Percentiles rank a stretch among this genome's conserved stretches.
Conservation (phyloP, 1,284 basidiomycete genomes). For the Prillingera fragicola region DNA sequence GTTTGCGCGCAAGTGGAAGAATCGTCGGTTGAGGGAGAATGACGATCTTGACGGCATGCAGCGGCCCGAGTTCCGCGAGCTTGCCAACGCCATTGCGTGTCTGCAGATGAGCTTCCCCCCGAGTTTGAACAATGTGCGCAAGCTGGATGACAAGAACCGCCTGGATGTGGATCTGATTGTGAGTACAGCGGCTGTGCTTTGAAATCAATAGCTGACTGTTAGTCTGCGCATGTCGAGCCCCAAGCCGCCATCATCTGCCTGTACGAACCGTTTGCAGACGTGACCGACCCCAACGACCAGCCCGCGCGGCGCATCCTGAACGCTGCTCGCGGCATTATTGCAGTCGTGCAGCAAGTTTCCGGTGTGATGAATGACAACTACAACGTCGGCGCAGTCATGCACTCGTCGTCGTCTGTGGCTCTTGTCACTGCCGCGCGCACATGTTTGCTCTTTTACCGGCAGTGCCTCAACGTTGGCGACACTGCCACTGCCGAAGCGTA, state of each 20-base stretch:
- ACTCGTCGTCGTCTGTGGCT: conserved; percentile 37
- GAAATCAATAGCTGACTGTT: neutral
- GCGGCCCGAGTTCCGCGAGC: conserved; percentile 42
- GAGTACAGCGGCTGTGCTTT: conserved; percentile 9
- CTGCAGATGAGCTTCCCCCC: conserved; percentile 44
- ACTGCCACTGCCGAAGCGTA: conserved; percentile 23
- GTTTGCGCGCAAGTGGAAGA: conserved; percentile 43
- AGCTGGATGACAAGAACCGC: conserved; percentile 19
- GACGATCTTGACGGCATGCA: conserved; percentile 44
- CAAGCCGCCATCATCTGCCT: conserved; percentile 42
- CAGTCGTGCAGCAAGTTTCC: conserved; percentile 38
- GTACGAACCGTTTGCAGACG: conserved; percentile 45
- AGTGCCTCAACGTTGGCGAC: conserved; percentile 37
- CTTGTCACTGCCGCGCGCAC: conserved; percentile 41
- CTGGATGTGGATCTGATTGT: conserved; percentile 41
- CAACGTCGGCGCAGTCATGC: conserved; percentile 36
- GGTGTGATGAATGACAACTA: conserved; percentile 13
- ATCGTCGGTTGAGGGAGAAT: conserved; percentile 35
- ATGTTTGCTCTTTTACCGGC: conserved; percentile 34
- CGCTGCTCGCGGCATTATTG: conserved; percentile 36
- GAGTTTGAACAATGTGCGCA: conserved; percentile 23
- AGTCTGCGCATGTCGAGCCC: conserved; percentile 40
- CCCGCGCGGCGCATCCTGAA: conserved; percentile 32
- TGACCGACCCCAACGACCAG: conserved; percentile 36
- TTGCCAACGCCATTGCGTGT: conserved; percentile 41